These are phyloP conservation scores for Casuarina glauca DNA, from an alignment of 306 rosid genomes.

Conservation along the genomic window DNA sequence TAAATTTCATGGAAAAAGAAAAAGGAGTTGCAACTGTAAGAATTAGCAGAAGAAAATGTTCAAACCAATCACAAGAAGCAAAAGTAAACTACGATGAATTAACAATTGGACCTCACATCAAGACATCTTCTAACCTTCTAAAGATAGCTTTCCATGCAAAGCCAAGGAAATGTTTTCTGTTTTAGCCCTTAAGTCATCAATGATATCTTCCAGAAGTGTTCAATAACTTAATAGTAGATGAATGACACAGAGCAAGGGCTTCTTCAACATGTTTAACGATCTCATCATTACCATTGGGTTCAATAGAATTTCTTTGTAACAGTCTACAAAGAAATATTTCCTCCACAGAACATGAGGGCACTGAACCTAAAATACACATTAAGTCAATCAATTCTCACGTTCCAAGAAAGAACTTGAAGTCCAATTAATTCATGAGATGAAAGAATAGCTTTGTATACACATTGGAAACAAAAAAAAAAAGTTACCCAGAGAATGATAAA, in stretches of 20 bases:
- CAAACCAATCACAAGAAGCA: constrained; percentile 14
- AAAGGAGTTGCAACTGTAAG: constrained; percentile 11
- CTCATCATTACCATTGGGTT: constrained; percentile 44
- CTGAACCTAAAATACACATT: constrained; percentile 53
- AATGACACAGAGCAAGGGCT: constrained; percentile 66
- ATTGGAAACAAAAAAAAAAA: not conserved
- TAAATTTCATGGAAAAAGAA: constrained; percentile 24
- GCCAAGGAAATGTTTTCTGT: constrained; percentile 43
- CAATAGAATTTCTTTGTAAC: constrained; percentile 63
- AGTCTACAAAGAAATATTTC: constrained; percentile 84
- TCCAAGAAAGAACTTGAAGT: constrained; percentile 14
- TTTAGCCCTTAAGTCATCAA: constrained; percentile 51
- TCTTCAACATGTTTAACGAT: constrained; percentile 53
- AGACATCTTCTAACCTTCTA: constrained; percentile 66
- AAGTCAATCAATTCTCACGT: constrained; percentile 31
- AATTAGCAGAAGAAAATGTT: constrained; percentile 8
- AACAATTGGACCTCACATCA: constrained; percentile 28
- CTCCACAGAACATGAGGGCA: constrained; percentile 70
- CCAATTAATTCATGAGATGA: not conserved
- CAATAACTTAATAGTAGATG: constrained; percentile 58
- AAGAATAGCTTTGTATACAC: too few species aligned
- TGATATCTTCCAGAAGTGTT: constrained; percentile 51
- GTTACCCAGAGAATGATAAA: constrained; percentile 55
- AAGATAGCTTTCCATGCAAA: constrained; percentile 49
- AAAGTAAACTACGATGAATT: constrained; percentile 11